Conservation (phyloP, 805 yeast species). For the Candida mattraensis region DNA sequence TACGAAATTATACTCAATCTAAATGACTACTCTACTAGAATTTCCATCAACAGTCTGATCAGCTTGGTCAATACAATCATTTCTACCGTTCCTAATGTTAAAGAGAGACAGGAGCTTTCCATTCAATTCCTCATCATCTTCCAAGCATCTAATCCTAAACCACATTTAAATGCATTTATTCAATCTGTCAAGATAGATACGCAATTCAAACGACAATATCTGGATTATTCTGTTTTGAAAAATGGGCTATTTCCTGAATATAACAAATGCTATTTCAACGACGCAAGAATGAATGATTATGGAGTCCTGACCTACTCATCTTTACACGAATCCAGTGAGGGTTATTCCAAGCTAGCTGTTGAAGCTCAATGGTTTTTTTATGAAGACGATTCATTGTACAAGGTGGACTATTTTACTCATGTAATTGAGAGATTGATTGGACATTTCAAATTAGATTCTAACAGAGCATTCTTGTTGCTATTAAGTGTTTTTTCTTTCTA, state of each 20-base stretch:
- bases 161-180: slow-evolving; percentile 22
- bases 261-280: slow-evolving; percentile 29
- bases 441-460: slow-evolving; percentile 72
- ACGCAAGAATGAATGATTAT: slow-evolving; percentile 31
- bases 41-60: slow-evolving; percentile 16
- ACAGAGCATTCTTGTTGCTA: slow-evolving; percentile 62
- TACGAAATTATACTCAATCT: slow-evolving; percentile 28
- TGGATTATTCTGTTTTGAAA: slow-evolving; percentile 28
- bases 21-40: slow-evolving; percentile 25
- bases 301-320: slow-evolving; percentile 49
- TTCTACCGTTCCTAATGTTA: slow-evolving; percentile 16
- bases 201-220: slow-evolving; percentile 27
- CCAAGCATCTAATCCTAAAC: slow-evolving; percentile 26
- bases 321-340: slow-evolving; percentile 73
- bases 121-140: slow-evolving; percentile 28
- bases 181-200: slow-evolving; percentile 28
- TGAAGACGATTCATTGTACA: slow-evolving; percentile 40
- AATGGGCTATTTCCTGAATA: slow-evolving; percentile 32
- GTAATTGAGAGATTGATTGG: slow-evolving; percentile 63
- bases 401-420: slow-evolving; percentile 45
- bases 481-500: slow-evolving; percentile 51
- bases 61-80: slow-evolving; percentile 23
- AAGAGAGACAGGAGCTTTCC: slow-evolving; percentile 22
- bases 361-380: slow-evolving; percentile 45
- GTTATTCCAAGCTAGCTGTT: slow-evolving; percentile 63